Conservation (phyloP, 2,329 filamentous ascomycete species). For the Trichoderma pleuroti region DNA sequence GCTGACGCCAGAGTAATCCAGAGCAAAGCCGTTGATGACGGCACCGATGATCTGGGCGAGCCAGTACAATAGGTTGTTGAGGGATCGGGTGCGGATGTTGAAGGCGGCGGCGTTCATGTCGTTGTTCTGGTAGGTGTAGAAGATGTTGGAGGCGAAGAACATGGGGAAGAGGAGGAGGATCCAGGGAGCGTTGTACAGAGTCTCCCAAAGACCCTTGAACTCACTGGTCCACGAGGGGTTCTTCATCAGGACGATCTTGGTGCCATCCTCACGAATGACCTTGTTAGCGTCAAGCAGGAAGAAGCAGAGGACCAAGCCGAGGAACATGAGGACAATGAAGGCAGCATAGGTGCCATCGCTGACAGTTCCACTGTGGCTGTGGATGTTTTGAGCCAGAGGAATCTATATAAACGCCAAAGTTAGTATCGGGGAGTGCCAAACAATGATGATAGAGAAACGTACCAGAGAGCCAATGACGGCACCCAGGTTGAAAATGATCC, state of each 20-base stretch:
- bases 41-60: conserved; percentile 55
- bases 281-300: conserved; percentile 67
- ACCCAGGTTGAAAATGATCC: conserved; percentile 92
- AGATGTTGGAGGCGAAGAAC: conserved; percentile 54
- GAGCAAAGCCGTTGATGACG: conserved; percentile 43
- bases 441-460: conserved; percentile 24
- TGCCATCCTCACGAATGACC: conserved; percentile 73
- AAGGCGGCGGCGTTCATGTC: conserved; percentile 53
- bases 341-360: conserved; percentile 82
- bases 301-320: conserved; percentile 67
- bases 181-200: conserved; percentile 66
- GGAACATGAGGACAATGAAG: conserved; percentile 78
- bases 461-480: conserved; percentile 76
- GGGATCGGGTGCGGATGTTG: conserved; percentile 52
- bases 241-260: conserved; percentile 81
- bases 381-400: conserved; percentile 65
- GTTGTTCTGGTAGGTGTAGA: conserved; percentile 59
- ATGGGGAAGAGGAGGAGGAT: conserved; percentile 59
- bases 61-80: conserved; percentile 55
- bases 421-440: neutral
- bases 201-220: conserved; percentile 70
- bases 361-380: conserved; percentile 51
- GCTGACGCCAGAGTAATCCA: conserved; percentile 69
- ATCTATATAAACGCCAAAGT: conserved; percentile 37
- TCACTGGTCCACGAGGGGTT: conserved; percentile 84